Conservation (phyloP, 1,139 yeast genomes). For the Kodamaea ohmeri region DNA sequence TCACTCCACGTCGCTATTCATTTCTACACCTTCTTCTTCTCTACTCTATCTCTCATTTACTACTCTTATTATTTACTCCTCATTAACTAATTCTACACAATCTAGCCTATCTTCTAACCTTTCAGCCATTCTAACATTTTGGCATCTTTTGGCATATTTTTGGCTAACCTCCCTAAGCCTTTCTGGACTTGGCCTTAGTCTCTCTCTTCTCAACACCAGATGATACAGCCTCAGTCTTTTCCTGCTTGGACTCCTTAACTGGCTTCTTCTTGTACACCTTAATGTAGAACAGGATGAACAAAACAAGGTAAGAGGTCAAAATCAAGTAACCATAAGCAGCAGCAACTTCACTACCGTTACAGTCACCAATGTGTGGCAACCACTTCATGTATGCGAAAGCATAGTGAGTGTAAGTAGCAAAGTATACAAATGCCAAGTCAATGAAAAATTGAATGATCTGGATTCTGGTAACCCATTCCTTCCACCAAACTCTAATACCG, state of each 20-base stretch:
- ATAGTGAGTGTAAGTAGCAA: conserved; percentile 83
- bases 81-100: too few species aligned
- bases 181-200: conserved; percentile 43
- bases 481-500: conserved; percentile 98
- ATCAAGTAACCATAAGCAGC: conserved; percentile 89
- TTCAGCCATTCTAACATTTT: too few species aligned
- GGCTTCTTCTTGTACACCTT: conserved; percentile 58
- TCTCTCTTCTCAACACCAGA: conserved; percentile 21
- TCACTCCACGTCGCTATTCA: too few species aligned
- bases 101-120: too few species aligned
- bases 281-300: conserved; percentile 92
- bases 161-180: conserved; percentile 24
- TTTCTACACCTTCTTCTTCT: too few species aligned
- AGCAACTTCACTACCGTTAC: conserved; percentile 91
- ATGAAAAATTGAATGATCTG: conserved; percentile 92
- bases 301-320: conserved; percentile 81
- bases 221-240: conserved; percentile 13
- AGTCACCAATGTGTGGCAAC: conserved; percentile 81
- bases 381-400: conserved; percentile 57
- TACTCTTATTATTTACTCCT: too few species aligned
- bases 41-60: too few species aligned
- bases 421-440: conserved; percentile 86
- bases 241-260: conserved; percentile 12
- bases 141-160: background rate
- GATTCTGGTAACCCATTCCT: conserved; percentile 97